Evolutionary conservation across 139 green algal species (phyloP).

Genomic region (Chlamydomonas eustigma): DNA sequence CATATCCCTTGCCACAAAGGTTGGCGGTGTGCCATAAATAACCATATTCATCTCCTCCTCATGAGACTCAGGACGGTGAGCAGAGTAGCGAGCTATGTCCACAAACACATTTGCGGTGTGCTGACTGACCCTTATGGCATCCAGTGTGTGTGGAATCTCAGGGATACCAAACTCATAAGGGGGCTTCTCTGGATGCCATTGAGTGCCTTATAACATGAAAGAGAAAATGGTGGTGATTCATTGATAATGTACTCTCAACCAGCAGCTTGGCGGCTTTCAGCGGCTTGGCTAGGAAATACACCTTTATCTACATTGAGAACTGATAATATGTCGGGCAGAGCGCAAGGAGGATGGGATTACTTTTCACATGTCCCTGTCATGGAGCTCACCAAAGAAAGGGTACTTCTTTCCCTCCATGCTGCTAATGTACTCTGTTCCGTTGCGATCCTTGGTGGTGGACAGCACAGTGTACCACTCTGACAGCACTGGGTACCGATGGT

Average conservation of each 20-base stretch:
- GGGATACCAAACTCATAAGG: constrained; percentile 76
- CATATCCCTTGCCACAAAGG: constrained; percentile 53
- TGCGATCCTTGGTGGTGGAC: constrained; percentile 61
- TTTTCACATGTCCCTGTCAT: too few relatives aligned
- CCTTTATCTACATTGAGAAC: too few relatives aligned
- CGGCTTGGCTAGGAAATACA: background rate
- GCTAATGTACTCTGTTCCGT: constrained; percentile 69
- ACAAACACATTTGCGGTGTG: constrained; percentile 72
- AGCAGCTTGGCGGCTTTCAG: constrained; percentile 7
- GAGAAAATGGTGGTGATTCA: too few relatives aligned
- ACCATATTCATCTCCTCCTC: constrained; percentile 74
- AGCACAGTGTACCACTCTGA: constrained; percentile 54
- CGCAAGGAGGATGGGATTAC: too few relatives aligned
- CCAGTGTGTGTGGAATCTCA: constrained; percentile 63
- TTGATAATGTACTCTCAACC: background rate
- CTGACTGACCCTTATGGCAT: constrained; percentile 63
- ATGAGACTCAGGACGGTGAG: constrained; percentile 57
- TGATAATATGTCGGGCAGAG: too few relatives aligned
- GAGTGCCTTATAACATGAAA: too few relatives aligned
- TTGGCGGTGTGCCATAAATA: constrained; percentile 66
- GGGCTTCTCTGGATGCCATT: constrained; percentile 87
- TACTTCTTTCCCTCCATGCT: constrained; percentile 75
- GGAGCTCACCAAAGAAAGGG: constrained; percentile 65
- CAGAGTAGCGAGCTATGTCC: constrained; percentile 44
- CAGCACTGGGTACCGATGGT: constrained; percentile 36